Conservation (phyloP, 1,284 basidiomycete genomes). For the Ustilago curta region DNA sequence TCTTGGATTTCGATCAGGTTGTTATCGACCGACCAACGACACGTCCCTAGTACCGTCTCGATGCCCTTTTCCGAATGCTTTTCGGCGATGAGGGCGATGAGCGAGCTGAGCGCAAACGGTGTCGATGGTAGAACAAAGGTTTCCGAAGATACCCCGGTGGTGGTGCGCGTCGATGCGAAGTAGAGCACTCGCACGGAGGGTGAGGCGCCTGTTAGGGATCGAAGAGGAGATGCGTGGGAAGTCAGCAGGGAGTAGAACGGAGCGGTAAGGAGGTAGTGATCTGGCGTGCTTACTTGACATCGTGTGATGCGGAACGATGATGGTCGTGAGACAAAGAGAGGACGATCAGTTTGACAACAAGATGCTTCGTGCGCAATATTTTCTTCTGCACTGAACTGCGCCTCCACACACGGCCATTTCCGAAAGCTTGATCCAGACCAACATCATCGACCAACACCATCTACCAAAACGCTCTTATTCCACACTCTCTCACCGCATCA, state of each 20-base stretch:
- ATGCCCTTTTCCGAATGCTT: constrained; percentile 8
- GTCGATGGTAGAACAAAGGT: constrained; percentile 18
- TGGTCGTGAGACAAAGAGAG: neutral
- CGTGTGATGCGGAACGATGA: constrained; percentile 2
- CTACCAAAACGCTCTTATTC: no score
- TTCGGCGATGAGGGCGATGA: constrained; percentile 72
- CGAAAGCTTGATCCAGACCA: neutral
- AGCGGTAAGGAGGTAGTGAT: neutral
- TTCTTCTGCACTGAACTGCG: neutral
- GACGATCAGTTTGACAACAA: neutral
- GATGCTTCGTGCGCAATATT: constrained; percentile 9
- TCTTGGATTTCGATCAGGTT: constrained; percentile 76
- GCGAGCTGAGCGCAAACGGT: constrained; percentile 73
- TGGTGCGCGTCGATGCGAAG: constrained; percentile 47
- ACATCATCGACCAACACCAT: neutral
- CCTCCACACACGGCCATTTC: constrained; percentile 18
- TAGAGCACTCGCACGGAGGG: constrained; percentile 28
- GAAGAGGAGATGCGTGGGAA: neutral
- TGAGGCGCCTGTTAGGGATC: neutral
- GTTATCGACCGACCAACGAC: constrained; percentile 79
- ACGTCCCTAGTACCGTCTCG: constrained; percentile 9
- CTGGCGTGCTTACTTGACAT: constrained; percentile 25
- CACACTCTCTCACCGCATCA: neutral
- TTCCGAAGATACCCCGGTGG: constrained; percentile 30
- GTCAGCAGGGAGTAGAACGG: neutral